These are phyloP conservation scores for Boletus rubroflammeus DNA, from an alignment of 768 basidiomycete genomes.

Conservation along the genomic window DNA sequence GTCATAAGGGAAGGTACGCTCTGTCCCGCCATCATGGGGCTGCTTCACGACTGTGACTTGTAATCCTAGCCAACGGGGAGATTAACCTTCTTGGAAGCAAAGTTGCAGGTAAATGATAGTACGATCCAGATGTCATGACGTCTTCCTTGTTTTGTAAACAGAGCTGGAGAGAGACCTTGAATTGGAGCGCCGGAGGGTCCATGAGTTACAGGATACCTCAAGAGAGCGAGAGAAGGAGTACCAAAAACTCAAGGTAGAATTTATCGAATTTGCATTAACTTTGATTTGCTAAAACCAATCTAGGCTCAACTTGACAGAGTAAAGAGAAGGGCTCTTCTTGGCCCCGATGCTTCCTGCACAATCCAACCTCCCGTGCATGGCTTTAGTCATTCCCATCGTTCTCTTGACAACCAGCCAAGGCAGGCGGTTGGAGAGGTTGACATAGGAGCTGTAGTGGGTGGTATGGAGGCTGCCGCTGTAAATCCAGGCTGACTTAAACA, in stretches of 20 bases:
- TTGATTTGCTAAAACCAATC: background rate
- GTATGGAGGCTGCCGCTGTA: constrained; percentile 67
- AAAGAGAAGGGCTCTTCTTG: constrained; percentile 76
- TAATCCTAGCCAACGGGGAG: constrained; percentile 65
- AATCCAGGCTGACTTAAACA: background rate
- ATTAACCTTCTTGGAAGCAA: constrained; percentile 68
- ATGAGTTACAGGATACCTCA: constrained; percentile 69
- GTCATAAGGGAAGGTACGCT: constrained; percentile 75
- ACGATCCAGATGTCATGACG: background rate
- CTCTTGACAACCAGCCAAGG: constrained; percentile 19
- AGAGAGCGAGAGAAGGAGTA: constrained; percentile 84
- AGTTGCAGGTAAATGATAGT: constrained; percentile 46
- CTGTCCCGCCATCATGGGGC: background rate
- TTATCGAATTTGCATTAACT: background rate
- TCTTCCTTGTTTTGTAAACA: constrained; percentile 28
- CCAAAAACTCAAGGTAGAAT: constrained; percentile 71
- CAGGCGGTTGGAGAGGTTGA: constrained; percentile 33
- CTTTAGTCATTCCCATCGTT: constrained; percentile 15
- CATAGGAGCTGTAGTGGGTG: constrained; percentile 54
- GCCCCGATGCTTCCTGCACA: constrained; percentile 27
- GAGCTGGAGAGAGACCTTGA: constrained; percentile 81
- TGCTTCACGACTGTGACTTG: background rate
- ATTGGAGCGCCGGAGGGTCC: constrained; percentile 67
- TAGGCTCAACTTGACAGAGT: constrained; percentile 78
- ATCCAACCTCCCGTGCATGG: constrained; percentile 17